Evolutionary conservation across 345 rosid species (phyloP).

Genomic region (Theobroma cacao): DNA sequence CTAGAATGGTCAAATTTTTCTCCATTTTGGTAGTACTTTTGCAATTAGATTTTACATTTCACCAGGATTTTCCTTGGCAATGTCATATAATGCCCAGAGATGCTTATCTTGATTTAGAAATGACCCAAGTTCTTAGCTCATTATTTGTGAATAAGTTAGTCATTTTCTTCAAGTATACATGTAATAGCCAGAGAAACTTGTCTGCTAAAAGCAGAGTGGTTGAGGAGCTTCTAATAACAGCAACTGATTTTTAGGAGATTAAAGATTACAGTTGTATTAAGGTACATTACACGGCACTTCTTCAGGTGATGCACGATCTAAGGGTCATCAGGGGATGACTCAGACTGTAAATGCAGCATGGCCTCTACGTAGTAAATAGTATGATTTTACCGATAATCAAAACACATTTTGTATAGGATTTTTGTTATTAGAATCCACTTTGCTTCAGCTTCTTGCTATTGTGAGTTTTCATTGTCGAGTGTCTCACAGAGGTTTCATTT

Average conservation of each 20-base stretch:
- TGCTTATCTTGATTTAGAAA: background rate
- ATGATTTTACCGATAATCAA: background rate
- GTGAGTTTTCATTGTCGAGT: background rate
- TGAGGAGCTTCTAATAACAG: background rate
- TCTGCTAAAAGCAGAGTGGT: background rate
- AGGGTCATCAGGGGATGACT: too few relatives aligned
- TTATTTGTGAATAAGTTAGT: background rate
- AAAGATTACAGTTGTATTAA: background rate
- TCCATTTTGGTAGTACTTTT: background rate
- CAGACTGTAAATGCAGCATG: background rate
- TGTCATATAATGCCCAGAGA: background rate
- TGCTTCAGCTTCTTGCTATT: background rate
- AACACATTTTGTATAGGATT: background rate
- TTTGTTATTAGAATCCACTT: background rate
- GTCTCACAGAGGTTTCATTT: background rate
- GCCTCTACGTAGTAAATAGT: background rate
- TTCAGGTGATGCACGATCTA: background rate
- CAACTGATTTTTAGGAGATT: background rate
- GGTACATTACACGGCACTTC: background rate
- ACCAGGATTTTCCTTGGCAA: background rate
- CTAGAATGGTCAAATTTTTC: background rate
- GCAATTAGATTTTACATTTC: background rate
- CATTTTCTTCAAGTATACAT: background rate
- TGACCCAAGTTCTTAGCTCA: background rate
- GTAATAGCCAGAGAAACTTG: background rate